Conservation (phyloP, 1,284 basidiomycete species). For the Trametes hirsuta region DNA sequence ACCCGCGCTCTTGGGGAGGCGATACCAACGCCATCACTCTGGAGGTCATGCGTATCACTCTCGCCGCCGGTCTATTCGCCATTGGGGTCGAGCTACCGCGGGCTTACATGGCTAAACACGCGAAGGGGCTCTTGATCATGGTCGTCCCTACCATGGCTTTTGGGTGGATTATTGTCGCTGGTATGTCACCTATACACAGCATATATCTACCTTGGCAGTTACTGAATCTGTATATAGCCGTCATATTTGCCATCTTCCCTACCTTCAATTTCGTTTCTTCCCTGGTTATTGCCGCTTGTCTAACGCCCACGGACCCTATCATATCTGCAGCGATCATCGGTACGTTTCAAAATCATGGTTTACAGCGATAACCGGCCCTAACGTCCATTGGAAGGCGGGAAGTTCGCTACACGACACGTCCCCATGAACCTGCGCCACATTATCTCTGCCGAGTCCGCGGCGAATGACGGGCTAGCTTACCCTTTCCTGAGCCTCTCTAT, state of each 20-base stretch:
- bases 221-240: constrained; percentile 8
- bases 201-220: background rate
- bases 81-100: constrained; percentile 76
- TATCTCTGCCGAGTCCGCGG: constrained; percentile 90
- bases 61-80: constrained; percentile 71
- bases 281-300: constrained; percentile 85
- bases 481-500: constrained; percentile 90
- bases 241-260: constrained; percentile 70
- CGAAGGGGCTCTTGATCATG: constrained; percentile 61
- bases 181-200: constrained; percentile 36
- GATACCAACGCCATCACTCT: constrained; percentile 67
- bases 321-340: constrained; percentile 69
- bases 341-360: constrained; percentile 17
- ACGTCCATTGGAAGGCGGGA: constrained; percentile 66
- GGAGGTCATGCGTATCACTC: constrained; percentile 76
- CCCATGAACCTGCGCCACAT: constrained; percentile 83
- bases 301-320: constrained; percentile 94
- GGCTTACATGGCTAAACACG: constrained; percentile 66
- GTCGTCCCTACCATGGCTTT: constrained; percentile 81
- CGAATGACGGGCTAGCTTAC: constrained; percentile 89
- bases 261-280: constrained; percentile 69
- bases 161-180: constrained; percentile 71
- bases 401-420: constrained; percentile 88
- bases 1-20: constrained; percentile 77
- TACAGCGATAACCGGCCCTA: background rate